Evolutionary conservation across 257 asterid genomes (phyloP).

Genomic region (Jasminum sambac): DNA sequence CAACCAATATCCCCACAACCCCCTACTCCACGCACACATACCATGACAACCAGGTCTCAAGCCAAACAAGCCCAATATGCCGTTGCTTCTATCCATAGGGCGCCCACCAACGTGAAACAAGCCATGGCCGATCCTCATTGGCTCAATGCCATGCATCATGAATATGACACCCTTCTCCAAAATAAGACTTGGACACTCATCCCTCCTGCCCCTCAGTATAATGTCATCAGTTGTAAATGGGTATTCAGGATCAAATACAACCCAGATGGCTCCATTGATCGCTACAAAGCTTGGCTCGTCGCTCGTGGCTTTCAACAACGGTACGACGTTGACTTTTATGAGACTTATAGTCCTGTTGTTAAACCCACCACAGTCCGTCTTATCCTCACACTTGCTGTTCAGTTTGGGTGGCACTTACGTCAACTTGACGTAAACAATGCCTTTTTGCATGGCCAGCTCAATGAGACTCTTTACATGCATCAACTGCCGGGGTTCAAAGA

Average conservation of each 20-base stretch:
- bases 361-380: background rate
- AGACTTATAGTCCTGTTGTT: background rate
- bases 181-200: background rate
- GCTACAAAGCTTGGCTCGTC: background rate
- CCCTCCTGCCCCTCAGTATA: background rate
- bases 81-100: background rate
- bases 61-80: no score
- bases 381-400: background rate
- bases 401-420: background rate
- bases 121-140: background rate
- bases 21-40: no score
- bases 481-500: background rate
- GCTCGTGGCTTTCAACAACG: background rate
- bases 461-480: background rate
- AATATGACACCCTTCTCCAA: background rate
- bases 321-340: background rate
- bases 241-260: no score
- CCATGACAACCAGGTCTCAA: no score
- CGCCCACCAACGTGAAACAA: background rate
- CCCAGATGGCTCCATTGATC: slow-evolving; percentile 2
- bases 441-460: background rate
- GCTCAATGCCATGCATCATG: background rate
- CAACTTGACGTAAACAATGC: background rate
- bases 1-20: no score
- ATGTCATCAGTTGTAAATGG: background rate